Evolutionary conservation across 257 asterid genomes (phyloP).

Genomic region (Plantago elongata): DNA sequence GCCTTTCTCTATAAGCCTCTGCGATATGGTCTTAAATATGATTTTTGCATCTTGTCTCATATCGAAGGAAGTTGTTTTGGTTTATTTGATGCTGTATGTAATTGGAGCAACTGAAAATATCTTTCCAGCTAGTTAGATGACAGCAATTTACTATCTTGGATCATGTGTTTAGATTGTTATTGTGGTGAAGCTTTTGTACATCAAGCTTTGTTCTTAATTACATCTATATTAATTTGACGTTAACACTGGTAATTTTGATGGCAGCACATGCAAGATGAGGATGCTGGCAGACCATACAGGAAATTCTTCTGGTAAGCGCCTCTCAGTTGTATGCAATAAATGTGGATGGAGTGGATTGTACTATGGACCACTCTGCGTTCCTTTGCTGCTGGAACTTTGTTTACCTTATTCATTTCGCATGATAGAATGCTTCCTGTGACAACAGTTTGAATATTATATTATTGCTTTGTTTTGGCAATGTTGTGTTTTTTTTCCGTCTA

Average conservation of each 20-base stretch:
- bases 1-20: too few relatives aligned
- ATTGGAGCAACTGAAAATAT: background rate
- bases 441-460: background rate
- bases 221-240: background rate
- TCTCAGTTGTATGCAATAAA: slow-evolving; percentile 25
- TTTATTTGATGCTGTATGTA: background rate
- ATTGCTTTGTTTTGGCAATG: background rate
- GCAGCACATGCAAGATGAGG: slow-evolving; percentile 96
- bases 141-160: background rate
- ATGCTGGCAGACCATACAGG: slow-evolving; percentile 76
- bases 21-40: too few relatives aligned
- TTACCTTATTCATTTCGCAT: background rate
- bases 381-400: slow-evolving; percentile 14
- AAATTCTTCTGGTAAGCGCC: slow-evolving; percentile 46
- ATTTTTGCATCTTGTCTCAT: too few relatives aligned
- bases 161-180: background rate
- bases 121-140: background rate
- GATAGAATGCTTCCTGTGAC: slow-evolving; percentile 15
- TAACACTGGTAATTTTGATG: slow-evolving; percentile 25
- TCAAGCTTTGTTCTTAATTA: background rate
- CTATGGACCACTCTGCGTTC: slow-evolving; percentile 13
- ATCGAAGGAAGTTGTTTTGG: background rate
- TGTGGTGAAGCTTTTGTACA: background rate
- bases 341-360: slow-evolving; percentile 30
- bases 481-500: background rate